Base-by-base conservation (phyloP, 1,284 basidiomycete species). In the Testicularia cyperi region DNA sequence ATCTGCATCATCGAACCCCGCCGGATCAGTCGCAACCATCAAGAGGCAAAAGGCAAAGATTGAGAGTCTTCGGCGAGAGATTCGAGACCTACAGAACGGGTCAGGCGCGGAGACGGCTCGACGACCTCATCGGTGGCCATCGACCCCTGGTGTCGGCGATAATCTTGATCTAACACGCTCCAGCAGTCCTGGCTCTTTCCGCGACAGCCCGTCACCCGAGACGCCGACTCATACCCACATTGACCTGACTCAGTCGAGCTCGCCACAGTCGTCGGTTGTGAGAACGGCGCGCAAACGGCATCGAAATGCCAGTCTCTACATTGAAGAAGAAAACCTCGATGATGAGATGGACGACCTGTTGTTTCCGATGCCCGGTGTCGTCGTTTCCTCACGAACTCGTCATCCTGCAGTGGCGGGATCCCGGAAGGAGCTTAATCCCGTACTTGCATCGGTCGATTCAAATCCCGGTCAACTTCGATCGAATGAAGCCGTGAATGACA, bases 361-460 rank as follows among this genome's bases (percentile, higher is more conserved):
- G 7, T 64, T 44, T n/a, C 61, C 61, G 10, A 58, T 64, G 61
- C 61, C 61, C 9, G 61, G 61, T 9, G 14, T 43, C 16, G 43
- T n/a, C n/a, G n/a, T n/a, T n/a, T n/a, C n/a, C n/a, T n/a, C n/a
- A n/a, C n/a, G n/a, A n/a, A n/a, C n/a, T n/a, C n/a, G n/a, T n/a
- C n/a, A n/a, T n/a, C n/a, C n/a, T n/a, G n/a, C n/a, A n/a, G n/a
- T n/a, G n/a, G n/a, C n/a, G n/a, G n/a, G n/a, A n/a, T n/a, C n/a
- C n/a, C n/a, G n/a, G n/a, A n/a, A n/a, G n/a, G n/a, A n/a, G n/a
- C n/a, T n/a, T n/a, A n/a, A n/a, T n/a, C n/a, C n/a, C n/a, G n/a
- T n/a, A n/a, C n/a, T n/a, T n/a, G n/a, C n/a, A n/a, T n/a, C n/a
- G n/a, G n/a, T n/a, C n/a, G n/a, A n/a, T n/a, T n/a, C n/a, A n/a